Conservation (phyloP, 305 asterid genomes). For the Fraxinus albicans region DNA sequence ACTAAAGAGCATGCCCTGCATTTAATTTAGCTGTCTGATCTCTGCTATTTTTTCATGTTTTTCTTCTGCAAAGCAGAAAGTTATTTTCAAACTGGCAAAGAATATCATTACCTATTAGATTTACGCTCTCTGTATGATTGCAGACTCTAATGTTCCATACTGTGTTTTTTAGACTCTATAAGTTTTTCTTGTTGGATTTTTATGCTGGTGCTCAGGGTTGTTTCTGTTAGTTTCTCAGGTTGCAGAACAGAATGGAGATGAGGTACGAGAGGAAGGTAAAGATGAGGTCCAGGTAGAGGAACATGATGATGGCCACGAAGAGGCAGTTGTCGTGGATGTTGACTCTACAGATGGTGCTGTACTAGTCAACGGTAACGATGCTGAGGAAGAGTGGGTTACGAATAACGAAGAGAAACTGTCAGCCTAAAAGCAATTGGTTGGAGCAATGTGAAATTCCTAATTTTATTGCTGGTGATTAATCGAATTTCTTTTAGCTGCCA, state of each 20-base stretch:
- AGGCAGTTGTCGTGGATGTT: slow-evolving; percentile 75
- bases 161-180: slow-evolving; percentile 4
- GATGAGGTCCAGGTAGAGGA: slow-evolving; percentile 41
- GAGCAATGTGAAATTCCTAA: slow-evolving; percentile 64
- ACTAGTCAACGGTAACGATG: slow-evolving; percentile 77
- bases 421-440: slow-evolving; percentile 85
- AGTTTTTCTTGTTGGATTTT: slow-evolving; percentile 13
- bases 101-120: not conserved
- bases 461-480: slow-evolving; percentile 84
- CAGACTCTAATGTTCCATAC: not conserved
- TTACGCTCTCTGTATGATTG: not conserved
- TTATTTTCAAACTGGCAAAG: slow-evolving; percentile 5
- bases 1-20: not conserved
- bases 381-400: slow-evolving; percentile 92
- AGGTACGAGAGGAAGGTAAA: slow-evolving; percentile 50
- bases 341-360: slow-evolving; percentile 87
- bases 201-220: not conserved
- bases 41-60: not conserved
- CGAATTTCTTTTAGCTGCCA: slow-evolving; percentile 50
- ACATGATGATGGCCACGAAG: slow-evolving; percentile 67
- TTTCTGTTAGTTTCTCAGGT: slow-evolving; percentile 9
- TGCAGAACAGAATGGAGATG: slow-evolving; percentile 42
- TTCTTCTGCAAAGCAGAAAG: not conserved
- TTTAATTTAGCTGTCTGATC: not conserved
- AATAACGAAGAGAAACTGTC: slow-evolving; percentile 84